A percentile compares a stretch with the other conserved stretches of the same genome.
These are phyloP conservation scores for Trichoderma virens DNA, from an alignment of 495 filamentous ascomycete species.

Conservation along the genomic window DNA sequence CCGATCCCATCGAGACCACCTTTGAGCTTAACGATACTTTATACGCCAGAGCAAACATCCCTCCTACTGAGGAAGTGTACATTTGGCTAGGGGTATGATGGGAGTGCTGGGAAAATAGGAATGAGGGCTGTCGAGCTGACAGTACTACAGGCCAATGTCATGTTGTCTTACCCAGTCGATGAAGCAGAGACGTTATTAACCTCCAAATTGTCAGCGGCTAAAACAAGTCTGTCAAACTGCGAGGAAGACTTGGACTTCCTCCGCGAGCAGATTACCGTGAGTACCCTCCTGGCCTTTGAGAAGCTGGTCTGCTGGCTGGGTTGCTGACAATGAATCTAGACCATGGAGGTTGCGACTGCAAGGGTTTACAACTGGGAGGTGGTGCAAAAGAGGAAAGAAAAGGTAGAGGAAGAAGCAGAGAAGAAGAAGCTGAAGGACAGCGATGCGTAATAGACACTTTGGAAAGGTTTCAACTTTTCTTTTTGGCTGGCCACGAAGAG, in stretches of 20 bases:
- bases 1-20: conserved; percentile 74
- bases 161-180: conserved; percentile 85
- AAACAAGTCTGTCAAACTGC: conserved; percentile 69
- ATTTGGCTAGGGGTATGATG: conserved; percentile 77
- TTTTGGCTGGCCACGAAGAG: neutral
- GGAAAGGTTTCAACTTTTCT: neutral
- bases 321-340: conserved; percentile 46
- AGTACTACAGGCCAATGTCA: conserved; percentile 73
- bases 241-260: conserved; percentile 97
- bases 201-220: conserved; percentile 72
- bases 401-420: conserved; percentile 53
- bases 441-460: neutral
- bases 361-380: conserved; percentile 99
- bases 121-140: conserved; percentile 13
- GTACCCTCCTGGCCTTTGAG: conserved; percentile 17
- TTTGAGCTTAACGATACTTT: conserved; percentile 97
- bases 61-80: conserved; percentile 85
- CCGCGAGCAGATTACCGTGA: conserved; percentile 90
- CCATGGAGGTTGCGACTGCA: conserved; percentile 91
- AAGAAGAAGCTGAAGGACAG: conserved; percentile 16
- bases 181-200: conserved; percentile 76
- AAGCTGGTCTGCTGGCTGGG: conserved; percentile 9
- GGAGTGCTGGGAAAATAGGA: neutral
- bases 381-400: conserved; percentile 86
- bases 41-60: conserved; percentile 77